Evolutionary conservation across 2,329 filamentous ascomycete genomes (phyloP).

Genomic region (Zasmidium citrigriseum): DNA sequence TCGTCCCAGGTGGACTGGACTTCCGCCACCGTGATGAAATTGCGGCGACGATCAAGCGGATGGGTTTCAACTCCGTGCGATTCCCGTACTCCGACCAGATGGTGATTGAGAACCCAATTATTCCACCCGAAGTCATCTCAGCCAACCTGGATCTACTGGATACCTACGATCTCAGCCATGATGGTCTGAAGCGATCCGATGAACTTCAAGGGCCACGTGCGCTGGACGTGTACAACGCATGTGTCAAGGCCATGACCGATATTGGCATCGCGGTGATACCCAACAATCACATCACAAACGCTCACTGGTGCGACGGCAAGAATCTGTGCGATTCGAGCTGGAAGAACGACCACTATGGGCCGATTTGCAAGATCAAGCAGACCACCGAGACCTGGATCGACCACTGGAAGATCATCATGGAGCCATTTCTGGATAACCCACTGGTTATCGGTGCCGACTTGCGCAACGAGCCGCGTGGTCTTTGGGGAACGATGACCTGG

Average conservation of each 20-base stretch:
- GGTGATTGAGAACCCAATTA: conserved; percentile 60
- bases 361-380: conserved; percentile 62
- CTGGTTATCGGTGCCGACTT: conserved; percentile 67
- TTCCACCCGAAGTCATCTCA: conserved; percentile 53
- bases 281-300: conserved; percentile 71
- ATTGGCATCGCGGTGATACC: conserved; percentile 65
- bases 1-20: conserved; percentile 65
- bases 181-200: conserved; percentile 10
- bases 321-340: conserved; percentile 68
- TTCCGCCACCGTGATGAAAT: conserved; percentile 63
- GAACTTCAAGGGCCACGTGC: conserved; percentile 49
- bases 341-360: conserved; percentile 64
- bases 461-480: conserved; percentile 67
- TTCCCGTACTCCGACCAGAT: conserved; percentile 70
- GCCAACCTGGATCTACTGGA: conserved; percentile 62
- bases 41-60: conserved; percentile 57
- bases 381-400: conserved; percentile 66
- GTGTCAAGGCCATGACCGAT: conserved; percentile 59
- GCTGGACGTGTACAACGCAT: conserved; percentile 63
- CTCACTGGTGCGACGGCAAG: conserved; percentile 69
- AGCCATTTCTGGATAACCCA: conserved; percentile 58
- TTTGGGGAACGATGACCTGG: conserved; percentile 72
- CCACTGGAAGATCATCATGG: conserved; percentile 68
- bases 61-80: conserved; percentile 72
- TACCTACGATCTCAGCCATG: conserved; percentile 18